These are phyloP conservation scores for Casuarina cunninghamiana DNA, from an alignment of 306 rosid genomes.

Conservation along the genomic window DNA sequence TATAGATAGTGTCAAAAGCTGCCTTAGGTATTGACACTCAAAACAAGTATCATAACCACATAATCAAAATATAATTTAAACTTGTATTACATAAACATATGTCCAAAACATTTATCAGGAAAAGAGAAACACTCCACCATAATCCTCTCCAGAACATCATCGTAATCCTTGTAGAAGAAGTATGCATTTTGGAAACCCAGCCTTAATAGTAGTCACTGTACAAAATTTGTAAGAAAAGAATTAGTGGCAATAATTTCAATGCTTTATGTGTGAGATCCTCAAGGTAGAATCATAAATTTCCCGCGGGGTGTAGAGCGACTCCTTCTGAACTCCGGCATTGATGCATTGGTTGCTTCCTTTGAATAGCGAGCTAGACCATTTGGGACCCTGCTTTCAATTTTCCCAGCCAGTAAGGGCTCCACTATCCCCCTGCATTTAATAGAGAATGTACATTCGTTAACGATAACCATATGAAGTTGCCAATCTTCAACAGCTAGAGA, in stretches of 20 bases:
- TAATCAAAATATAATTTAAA: slow-evolving; percentile 25
- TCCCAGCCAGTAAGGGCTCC: slow-evolving; percentile 58
- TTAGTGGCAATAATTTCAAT: slow-evolving; percentile 7
- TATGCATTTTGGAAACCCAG: slow-evolving; percentile 35
- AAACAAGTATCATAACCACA: background rate
- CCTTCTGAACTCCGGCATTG: slow-evolving; percentile 62
- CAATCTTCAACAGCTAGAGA: background rate
- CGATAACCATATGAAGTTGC: slow-evolving; percentile 13
- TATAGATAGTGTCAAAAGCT: background rate
- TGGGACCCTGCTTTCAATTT: slow-evolving; percentile 59
- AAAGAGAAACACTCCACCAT: slow-evolving; percentile 8
- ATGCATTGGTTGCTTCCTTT: slow-evolving; percentile 56
- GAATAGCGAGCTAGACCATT: slow-evolving; percentile 44
- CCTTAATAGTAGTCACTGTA: slow-evolving; percentile 45
- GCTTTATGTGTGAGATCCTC: slow-evolving; percentile 30
- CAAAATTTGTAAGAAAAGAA: slow-evolving; percentile 29
- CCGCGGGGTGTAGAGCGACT: slow-evolving; percentile 92
- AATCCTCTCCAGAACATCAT: slow-evolving; percentile 32
- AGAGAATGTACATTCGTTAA: slow-evolving; percentile 9
- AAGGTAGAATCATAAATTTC: slow-evolving; percentile 56
- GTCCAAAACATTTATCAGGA: slow-evolving; percentile 25
- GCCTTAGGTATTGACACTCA: slow-evolving; percentile 1
- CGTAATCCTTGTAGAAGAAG: slow-evolving; percentile 28
- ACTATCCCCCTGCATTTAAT: slow-evolving; percentile 50
- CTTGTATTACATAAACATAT: slow-evolving; percentile 29